Percentiles rank a stretch among this genome's conserved stretches.
Conservation (phyloP, 1,284 basidiomycete species). For the Cutaneotrichosporon arboriforme region DNA sequence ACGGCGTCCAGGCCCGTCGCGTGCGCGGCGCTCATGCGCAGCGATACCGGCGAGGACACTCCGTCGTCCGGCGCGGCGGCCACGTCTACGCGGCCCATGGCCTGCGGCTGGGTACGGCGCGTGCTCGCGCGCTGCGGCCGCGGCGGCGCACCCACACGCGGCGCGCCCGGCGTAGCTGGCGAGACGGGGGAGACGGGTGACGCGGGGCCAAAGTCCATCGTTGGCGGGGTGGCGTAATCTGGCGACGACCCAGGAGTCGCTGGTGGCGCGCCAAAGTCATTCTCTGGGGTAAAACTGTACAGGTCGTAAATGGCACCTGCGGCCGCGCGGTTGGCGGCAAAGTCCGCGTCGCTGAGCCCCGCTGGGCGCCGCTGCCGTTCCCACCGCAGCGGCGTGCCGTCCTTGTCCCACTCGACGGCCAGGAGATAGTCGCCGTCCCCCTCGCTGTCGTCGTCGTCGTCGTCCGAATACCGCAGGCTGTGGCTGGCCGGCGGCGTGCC, state of each 20-base stretch:
- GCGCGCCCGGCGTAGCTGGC: background rate
- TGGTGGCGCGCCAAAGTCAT: background rate
- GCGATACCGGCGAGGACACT: background rate
- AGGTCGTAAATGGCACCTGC: background rate
- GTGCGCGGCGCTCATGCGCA: background rate
- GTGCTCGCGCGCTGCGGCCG: too few species aligned
- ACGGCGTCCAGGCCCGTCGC: background rate
- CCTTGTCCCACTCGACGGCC: slow-evolving; percentile 45
- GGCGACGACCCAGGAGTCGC: background rate
- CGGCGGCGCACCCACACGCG: background rate
- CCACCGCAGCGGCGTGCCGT: slow-evolving; percentile 41
- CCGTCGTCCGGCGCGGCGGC: too few species aligned
- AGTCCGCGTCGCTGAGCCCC: slow-evolving; percentile 3
- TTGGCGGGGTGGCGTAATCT: too few species aligned
- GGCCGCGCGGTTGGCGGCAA: slow-evolving; percentile 3
- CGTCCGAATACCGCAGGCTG: background rate
- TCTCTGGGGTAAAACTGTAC: too few species aligned
- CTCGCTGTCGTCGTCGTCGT: slow-evolving; percentile 19
- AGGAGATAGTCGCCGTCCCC: slow-evolving; percentile 32
- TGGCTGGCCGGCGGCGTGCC: background rate
- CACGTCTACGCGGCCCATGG: too few species aligned
- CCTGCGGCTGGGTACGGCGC: too few species aligned
- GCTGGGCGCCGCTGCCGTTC: slow-evolving; percentile 17
- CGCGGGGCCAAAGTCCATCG: too few species aligned
- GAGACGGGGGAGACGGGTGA: too few species aligned